Conservation (phyloP, 169 alveolate species). For the Cryptosporidium ryanae region DNA sequence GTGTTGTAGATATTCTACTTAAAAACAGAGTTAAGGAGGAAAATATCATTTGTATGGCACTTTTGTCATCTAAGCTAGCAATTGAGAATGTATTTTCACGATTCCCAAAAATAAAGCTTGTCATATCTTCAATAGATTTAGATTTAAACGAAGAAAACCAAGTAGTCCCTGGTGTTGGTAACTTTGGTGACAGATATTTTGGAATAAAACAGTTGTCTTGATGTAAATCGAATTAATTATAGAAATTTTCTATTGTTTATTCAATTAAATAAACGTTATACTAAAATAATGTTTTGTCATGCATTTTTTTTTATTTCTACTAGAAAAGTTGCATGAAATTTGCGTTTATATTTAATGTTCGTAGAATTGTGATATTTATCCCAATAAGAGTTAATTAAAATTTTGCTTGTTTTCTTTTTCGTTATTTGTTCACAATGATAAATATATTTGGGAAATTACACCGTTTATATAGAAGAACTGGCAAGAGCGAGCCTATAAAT, state of each 20-base stretch:
- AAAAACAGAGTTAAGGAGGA: conserved; percentile 81
- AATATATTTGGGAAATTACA: conserved; percentile 25
- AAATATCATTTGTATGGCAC: conserved; percentile 83
- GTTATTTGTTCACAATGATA: background rate
- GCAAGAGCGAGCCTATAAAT: conserved; percentile 1
- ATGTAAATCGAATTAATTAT: too few relatives aligned
- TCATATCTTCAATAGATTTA: conserved; percentile 82
- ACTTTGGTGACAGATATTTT: conserved; percentile 87
- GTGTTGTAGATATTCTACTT: conserved; percentile 78
- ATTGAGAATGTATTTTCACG: conserved; percentile 70
- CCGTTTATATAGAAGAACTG: conserved; percentile 20
- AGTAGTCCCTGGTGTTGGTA: conserved; percentile 86
- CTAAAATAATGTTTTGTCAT: background rate
- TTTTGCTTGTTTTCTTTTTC: background rate
- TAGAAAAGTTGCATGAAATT: background rate
- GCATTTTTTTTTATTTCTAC: background rate
- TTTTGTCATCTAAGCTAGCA: conserved; percentile 82
- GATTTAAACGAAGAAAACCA: conserved; percentile 77
- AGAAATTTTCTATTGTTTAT: too few relatives aligned
- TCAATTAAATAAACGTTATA: too few relatives aligned
- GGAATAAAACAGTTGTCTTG: conserved; percentile 74
- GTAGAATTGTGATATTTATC: background rate
- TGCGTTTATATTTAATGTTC: background rate
- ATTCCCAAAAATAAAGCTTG: conserved; percentile 81
- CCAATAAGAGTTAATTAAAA: background rate